phyloP scores from a whole-genome alignment of 2,329 filamentous ascomycete genomes.

The Verticillium longisporum region DNA sequence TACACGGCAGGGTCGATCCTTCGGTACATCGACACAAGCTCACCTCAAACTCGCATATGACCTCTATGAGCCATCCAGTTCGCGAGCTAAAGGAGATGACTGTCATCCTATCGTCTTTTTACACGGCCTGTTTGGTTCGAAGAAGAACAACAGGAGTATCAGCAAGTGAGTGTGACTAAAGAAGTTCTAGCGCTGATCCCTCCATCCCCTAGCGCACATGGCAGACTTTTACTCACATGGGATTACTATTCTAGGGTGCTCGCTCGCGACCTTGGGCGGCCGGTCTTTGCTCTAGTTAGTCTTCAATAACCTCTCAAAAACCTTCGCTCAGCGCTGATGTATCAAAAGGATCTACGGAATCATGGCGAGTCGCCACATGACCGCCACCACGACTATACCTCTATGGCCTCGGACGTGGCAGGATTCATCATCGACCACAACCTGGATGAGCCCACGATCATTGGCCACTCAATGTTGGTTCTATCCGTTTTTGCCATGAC shows the following conservation, averaged over 20 bases:
- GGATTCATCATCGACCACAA: conserved; percentile 68
- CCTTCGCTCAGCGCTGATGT: conserved; percentile 3
- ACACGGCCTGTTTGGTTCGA: conserved; percentile 90
- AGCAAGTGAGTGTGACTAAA: conserved; percentile 64
- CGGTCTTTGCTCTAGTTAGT: conserved; percentile 73
- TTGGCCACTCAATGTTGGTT: conserved; percentile 85
- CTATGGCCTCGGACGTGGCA: conserved; percentile 78
- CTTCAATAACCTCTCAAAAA: conserved; percentile 8
- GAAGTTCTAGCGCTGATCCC: neutral
- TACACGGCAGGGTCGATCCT: neutral
- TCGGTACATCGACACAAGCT: neutral
- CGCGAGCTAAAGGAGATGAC: conserved; percentile 26
- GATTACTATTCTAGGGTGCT: conserved; percentile 52
- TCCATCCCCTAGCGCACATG: neutral
- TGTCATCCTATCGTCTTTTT: conserved; percentile 72
- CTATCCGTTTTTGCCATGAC: neutral
- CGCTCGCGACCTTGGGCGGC: conserved; percentile 71
- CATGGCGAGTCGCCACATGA: conserved; percentile 86
- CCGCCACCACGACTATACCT: conserved; percentile 67
- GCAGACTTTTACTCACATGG: neutral
- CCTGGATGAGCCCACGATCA: conserved; percentile 66
- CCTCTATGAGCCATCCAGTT: conserved; percentile 48
- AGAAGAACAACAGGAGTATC: conserved; percentile 89
- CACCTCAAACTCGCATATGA: conserved; percentile 51
- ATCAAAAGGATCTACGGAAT: conserved; percentile 72